These are phyloP conservation scores for Nakaseomyces nivariensis DNA, from an alignment of 1,139 yeast genomes.

Conservation along the genomic window DNA sequence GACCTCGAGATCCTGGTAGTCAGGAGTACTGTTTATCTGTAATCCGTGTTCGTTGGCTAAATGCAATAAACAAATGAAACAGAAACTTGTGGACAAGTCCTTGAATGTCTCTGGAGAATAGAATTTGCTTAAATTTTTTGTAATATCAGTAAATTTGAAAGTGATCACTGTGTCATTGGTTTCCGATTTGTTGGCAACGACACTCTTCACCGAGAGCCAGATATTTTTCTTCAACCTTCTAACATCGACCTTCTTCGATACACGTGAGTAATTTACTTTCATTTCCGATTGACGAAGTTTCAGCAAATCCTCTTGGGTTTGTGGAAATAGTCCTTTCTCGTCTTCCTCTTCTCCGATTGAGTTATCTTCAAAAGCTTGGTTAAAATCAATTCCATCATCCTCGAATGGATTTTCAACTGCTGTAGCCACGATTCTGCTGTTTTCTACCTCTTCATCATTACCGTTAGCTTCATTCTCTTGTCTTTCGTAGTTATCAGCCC, in stretches of 20 bases:
- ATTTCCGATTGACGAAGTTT: conserved; percentile 42
- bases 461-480: conserved; percentile 31
- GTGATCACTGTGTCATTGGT: conserved; percentile 8
- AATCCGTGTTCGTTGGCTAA: conserved; percentile 85
- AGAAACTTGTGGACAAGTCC: conserved; percentile 79
- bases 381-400: conserved; percentile 35
- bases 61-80: conserved; percentile 76
- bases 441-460: conserved; percentile 26
- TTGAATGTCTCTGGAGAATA: conserved; percentile 44
- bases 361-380: conserved; percentile 32
- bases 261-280: conserved; percentile 59
- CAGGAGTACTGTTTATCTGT: conserved; percentile 45
- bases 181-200: conserved; percentile 8
- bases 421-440: conserved; percentile 20
- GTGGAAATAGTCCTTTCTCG: conserved; percentile 13
- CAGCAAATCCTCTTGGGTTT: conserved; percentile 28
- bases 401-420: conserved; percentile 24
- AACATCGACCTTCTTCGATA: conserved; percentile 81
- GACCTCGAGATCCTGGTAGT: conserved; percentile 43
- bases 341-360: conserved; percentile 8
- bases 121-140: conserved; percentile 41
- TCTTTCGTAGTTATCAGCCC: conserved; percentile 58
- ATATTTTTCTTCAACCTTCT: conserved; percentile 68
- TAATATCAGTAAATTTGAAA: conserved; percentile 32
- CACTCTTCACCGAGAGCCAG: conserved; percentile 48